Base-by-base conservation (phyloP, 306 rosid genomes). In the Chamaecrista fasciculata region DNA sequence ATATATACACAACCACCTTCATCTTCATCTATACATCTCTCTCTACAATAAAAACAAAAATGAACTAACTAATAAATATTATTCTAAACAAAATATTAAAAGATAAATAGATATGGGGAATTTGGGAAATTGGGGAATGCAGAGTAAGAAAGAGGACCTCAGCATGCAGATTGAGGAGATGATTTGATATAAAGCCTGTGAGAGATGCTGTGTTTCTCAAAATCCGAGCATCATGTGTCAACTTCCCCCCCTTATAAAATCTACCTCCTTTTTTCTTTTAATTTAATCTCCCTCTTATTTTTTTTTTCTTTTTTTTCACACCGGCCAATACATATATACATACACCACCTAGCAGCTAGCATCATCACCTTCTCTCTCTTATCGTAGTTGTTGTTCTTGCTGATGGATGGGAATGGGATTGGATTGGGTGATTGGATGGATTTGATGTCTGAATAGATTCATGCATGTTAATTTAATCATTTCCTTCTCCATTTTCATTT, bases 191-290 rank as follows among this genome's bases (percentile, higher is more conserved):
- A 78, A 84, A 80, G 86, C 81, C 83, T 80, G 84, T 48, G 23
- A 8, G 21, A 48, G 34, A 59, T 74, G 87, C 60, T 79, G 74
- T 57, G 78, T 61, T 57, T 80, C 92, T 85, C 84, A 87, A 85
- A 89, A 81, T 85, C 73, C 80, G 92, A 87, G 97, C 95, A 79
- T 83, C 94, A 84, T 85, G 87, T 84, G 96, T 89, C 96, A 89
- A 85, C 86, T 76, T 87, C 81, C 12, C 60, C 69, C 63, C 69
- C 83, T 86, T 83, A 82, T 80, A 85, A 59, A 59, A 59, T 59
- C 64, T 18, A 31, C 83, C 93, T 85, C 80, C 85, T 83, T 31
- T 11, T 57, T 28, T 28, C 4, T 4, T 28, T 4, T 28, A 91
- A 85, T 80, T 86, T 82, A 16, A 5, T 58, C 46, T 83, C 81